Conservation (phyloP, 352 stramenopile species). For the Pythium utonaiense region DNA sequence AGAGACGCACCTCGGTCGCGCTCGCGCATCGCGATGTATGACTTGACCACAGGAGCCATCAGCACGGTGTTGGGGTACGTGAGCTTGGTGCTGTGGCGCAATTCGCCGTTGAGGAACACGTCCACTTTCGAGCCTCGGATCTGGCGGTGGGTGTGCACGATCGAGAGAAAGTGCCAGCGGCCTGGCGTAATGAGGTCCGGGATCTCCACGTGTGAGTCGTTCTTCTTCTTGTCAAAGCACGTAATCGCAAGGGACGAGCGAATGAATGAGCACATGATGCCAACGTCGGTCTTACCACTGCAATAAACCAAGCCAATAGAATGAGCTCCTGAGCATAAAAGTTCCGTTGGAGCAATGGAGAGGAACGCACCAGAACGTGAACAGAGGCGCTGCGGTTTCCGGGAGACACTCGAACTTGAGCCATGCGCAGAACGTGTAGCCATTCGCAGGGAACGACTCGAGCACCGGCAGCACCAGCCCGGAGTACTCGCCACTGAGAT, state of each 20-base stretch:
- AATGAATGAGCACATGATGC: slow-evolving; percentile 77
- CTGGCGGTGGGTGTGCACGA: slow-evolving; percentile 82
- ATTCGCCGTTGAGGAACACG: slow-evolving; percentile 72
- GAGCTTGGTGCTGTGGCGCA: slow-evolving; percentile 69
- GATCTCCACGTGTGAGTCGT: slow-evolving; percentile 77
- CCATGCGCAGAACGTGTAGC: slow-evolving; percentile 84
- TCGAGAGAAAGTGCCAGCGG: slow-evolving; percentile 77
- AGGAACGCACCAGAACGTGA: slow-evolving; percentile 62
- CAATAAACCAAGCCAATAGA: too few species aligned
- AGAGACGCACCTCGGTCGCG: slow-evolving; percentile 57
- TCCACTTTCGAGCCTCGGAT: slow-evolving; percentile 82
- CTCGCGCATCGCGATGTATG: slow-evolving; percentile 74
- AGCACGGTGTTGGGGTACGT: slow-evolving; percentile 76
- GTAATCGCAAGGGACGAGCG: slow-evolving; percentile 74
- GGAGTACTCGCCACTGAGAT: slow-evolving; percentile 76
- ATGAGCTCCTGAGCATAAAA: background rate
- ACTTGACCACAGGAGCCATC: slow-evolving; percentile 75
- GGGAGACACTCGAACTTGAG: slow-evolving; percentile 81
- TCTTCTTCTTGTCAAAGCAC: slow-evolving; percentile 85
- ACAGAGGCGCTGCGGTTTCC: slow-evolving; percentile 65
- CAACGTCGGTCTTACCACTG: slow-evolving; percentile 68
- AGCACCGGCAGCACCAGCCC: slow-evolving; percentile 65
- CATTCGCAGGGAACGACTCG: slow-evolving; percentile 71
- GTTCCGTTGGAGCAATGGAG: background rate
- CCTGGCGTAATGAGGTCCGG: slow-evolving; percentile 61